phyloP scores from a whole-genome alignment of 2,329 filamentous ascomycete genomes.

The Bimuria novae-zelandiae region DNA sequence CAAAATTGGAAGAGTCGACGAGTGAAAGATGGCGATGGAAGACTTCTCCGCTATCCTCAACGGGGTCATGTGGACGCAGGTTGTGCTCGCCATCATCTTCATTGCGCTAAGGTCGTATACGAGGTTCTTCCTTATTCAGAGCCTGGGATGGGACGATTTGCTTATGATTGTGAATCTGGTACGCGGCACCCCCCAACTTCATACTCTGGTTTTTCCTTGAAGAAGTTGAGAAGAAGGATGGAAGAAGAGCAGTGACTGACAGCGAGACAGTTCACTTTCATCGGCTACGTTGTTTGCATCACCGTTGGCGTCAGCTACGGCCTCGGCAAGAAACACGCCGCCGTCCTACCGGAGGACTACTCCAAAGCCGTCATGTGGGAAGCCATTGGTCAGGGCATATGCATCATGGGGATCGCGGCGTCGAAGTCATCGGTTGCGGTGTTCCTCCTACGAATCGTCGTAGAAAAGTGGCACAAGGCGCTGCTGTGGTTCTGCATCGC shows the following conservation, averaged over 20 bases:
- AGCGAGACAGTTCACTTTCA: conserved; percentile 26
- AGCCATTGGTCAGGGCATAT: conserved; percentile 36
- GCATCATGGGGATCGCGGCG: conserved; percentile 38
- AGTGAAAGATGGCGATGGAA: conserved; percentile 22
- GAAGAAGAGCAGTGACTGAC: conserved; percentile 1
- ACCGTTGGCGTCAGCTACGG: conserved; percentile 32
- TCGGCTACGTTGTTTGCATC: conserved; percentile 30
- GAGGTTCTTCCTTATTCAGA: conserved; percentile 31
- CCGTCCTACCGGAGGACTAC: conserved; percentile 27
- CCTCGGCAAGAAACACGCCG: conserved; percentile 33
- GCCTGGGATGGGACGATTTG: conserved; percentile 36
- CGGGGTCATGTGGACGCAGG: conserved; percentile 39
- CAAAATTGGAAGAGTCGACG: neutral
- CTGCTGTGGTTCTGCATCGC: conserved; percentile 39
- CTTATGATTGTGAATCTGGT: conserved; percentile 36
- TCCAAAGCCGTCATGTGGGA: conserved; percentile 40
- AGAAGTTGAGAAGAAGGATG: too few relatives aligned
- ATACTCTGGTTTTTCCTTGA: neutral
- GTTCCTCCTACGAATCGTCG: conserved; percentile 39
- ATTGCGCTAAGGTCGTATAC: conserved; percentile 35
- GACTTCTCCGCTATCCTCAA: conserved; percentile 31
- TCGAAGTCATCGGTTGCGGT: conserved; percentile 37
- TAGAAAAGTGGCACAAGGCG: conserved; percentile 32
- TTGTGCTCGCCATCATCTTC: conserved; percentile 29
- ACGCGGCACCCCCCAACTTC: neutral